Evolutionary conservation across 371 early-diverging fungal genomes (phyloP).

Genomic region (Lichtheimia ornata): DNA sequence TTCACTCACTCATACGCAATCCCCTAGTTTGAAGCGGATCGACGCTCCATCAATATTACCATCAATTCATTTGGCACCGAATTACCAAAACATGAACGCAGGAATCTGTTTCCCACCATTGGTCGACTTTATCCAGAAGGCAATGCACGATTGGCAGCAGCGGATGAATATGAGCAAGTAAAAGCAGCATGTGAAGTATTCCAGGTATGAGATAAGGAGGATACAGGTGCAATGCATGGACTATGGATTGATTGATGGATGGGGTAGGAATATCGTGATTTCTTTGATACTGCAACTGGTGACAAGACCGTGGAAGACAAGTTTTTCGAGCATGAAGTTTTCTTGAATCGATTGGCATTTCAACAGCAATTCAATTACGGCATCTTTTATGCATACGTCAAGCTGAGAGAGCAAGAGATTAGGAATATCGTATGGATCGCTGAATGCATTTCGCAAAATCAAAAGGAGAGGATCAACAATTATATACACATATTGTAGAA

Average conservation of each 20-base stretch:
- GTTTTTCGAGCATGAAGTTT: constrained; percentile 94
- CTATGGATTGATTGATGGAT: too few relatives aligned
- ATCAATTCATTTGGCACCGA: constrained; percentile 98
- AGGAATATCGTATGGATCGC: constrained; percentile 99
- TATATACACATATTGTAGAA: constrained; percentile 76
- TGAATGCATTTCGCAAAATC: constrained; percentile 98
- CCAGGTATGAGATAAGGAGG: constrained; percentile 51
- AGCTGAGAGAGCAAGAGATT: constrained; percentile 99
- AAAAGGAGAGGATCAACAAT: constrained; percentile 92
- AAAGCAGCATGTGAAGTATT: constrained; percentile 81
- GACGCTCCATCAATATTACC: constrained; percentile 96
- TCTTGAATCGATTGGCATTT: constrained; percentile 89
- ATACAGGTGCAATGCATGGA: too few relatives aligned
- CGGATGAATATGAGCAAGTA: constrained; percentile 95
- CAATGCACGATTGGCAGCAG: constrained; percentile 73
- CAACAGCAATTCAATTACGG: constrained; percentile 96
- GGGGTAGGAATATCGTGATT: constrained; percentile 71
- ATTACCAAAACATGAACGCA: constrained; percentile 93
- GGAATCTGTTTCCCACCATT: constrained; percentile 89
- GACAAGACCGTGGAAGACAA: constrained; percentile 86
- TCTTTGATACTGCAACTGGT: constrained; percentile 59
- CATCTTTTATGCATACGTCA: constrained; percentile 94
- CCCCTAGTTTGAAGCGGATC: constrained; percentile 95
- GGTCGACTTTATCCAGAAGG: constrained; percentile 95
- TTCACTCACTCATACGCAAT: too few relatives aligned